Base-by-base conservation (phyloP, 2,329 filamentous ascomycete species). In the Monosporascus sp. region DNA sequence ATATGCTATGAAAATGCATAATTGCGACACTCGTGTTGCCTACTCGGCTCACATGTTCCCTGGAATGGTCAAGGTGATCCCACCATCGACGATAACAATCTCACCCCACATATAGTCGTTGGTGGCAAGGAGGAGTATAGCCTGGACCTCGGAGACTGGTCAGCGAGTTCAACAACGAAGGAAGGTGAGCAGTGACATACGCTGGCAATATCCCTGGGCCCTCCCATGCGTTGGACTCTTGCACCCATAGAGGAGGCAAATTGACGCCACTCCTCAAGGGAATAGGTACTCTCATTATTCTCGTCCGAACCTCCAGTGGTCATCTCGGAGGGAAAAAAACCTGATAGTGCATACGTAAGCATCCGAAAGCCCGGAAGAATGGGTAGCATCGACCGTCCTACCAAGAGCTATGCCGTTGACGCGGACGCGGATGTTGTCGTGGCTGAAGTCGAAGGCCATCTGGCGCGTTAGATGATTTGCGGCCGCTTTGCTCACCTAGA, bases 301-400 rank as follows among this genome's bases (percentile, higher is more conserved):
- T 60, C 60, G 26, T 62, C 58, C 2, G 64, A 64, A 0, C n/a
- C 6, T 0, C 50, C 49, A 0, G 61, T 59, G 5, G 64, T 64
- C 63, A 66, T 62, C 50, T 66, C 64, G 9, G 64, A 64, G 3
- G 64, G 64, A 51, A 67, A 67, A 50, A 62, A 66, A 6, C 64
- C 64, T 66, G 31, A 34, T 34, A 34, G 9, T 34, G 9, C 11
- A 34, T 14, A 3, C 11, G 31, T 34, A 34, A 34, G 31, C 31
- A 14, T 14, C 31, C 31, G 31, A 14, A 5, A 7, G 9, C 5
- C 31, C 1, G 31, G 31, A 14, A 34, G 31, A 34, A 34, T 34
- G 31, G 31, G 24, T 44, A 16, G 3, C n/a, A 36, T 45, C 9
- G 36, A 26, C 16, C 40, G 20, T 44, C 56, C 36, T 51, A 66